phyloP scores from a whole-genome alignment of 2,329 filamentous ascomycete genomes.

The Paraphaeosphaeria minitans region DNA sequence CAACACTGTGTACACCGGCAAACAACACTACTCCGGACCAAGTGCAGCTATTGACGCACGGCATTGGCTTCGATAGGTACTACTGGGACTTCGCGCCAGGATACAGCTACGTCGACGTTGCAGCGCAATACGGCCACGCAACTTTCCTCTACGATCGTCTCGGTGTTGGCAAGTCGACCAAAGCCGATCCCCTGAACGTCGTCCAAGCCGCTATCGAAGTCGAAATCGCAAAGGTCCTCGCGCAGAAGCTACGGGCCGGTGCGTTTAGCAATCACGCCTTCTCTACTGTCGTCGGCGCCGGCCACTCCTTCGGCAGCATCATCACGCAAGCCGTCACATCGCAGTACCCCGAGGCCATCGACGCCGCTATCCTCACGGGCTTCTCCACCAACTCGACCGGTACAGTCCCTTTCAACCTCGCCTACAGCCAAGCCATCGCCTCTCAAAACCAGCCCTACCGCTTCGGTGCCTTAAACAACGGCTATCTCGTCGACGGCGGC shows the following conservation, averaged over 20 bases:
- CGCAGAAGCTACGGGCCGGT: background rate
- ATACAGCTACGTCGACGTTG: background rate
- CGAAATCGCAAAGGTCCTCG: background rate
- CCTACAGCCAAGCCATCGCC: background rate
- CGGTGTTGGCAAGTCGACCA: background rate
- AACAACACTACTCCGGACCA: background rate
- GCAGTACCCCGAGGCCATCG: background rate
- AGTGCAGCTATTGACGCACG: background rate
- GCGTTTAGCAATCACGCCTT: background rate
- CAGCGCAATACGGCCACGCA: background rate
- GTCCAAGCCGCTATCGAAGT: background rate
- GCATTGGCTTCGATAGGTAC: background rate
- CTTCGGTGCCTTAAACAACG: background rate
- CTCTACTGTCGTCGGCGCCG: background rate
- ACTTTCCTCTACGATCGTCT: background rate
- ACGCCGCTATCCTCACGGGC: background rate
- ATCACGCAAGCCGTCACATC: background rate
- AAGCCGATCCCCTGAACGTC: background rate
- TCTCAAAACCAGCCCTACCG: background rate
- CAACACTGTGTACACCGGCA: background rate
- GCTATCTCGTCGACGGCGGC: background rate
- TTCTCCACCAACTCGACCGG: background rate
- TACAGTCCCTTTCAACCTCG: background rate
- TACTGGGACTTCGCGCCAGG: background rate
- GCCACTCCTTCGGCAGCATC: background rate